Evolutionary conservation across 1,284 basidiomycete species (phyloP), one percentile per base, ranked within the genome.

Genomic region (Ceratobasidium theobromae): DNA sequence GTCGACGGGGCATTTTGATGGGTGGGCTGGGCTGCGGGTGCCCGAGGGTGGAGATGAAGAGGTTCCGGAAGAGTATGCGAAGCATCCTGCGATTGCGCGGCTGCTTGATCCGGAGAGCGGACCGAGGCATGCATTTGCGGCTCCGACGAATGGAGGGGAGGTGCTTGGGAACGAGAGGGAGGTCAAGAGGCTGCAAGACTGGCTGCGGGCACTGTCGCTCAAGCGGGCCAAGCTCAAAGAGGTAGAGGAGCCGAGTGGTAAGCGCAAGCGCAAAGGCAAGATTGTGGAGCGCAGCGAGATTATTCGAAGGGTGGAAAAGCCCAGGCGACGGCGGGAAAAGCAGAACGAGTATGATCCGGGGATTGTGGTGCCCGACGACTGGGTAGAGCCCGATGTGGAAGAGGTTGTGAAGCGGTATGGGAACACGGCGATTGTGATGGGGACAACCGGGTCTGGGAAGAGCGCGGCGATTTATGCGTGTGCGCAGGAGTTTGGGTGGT

Each of bases 401-500:
- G 67, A 67, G 40, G 40, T n/a, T 43, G 16, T n/a, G n/a, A 38
- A 38, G 14, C 67, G 75, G 74, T 67, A 77, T 77, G 55, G 75
- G 77, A 98, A 96, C 75, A 88, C 92, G 0, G 89, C 98, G 62
- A 78, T 99, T 1, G 82, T 99, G 27, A 74, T 79, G 23, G 97
- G 97, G 0, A 92, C 93, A 0, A 77, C 83, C 25, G 97, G 96
- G 0, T 83, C 82, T 51, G 97, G 97, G 27, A 99, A 99, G 78
- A 95, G 94, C 3, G 89, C 93, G 0, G 86, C 93, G 4, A 88
- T 98, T 0, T 93, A 97, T 74, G 95, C 95, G 0, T 95, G 94
- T 70, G 93, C 95, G 2, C 84, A 88, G 46, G 93, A 98, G 76
- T 82, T 99, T 21, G 93, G 90, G 3, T 99, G 91, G 89, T 92